Base-by-base conservation (phyloP, 2,329 filamentous ascomycete species). In the Aspergillus spinulosporus region DNA sequence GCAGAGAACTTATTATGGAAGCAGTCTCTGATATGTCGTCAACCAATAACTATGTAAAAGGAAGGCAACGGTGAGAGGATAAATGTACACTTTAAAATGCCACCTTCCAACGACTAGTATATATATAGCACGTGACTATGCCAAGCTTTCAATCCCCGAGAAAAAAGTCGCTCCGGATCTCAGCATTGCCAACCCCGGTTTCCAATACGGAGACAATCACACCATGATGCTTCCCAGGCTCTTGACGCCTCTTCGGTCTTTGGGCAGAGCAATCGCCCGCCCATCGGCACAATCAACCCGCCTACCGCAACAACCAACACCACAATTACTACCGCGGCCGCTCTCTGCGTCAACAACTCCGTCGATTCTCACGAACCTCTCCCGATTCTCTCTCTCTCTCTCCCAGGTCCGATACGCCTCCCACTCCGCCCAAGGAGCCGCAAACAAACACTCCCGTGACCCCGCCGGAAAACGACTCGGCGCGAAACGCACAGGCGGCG, bases 401-500 rank as follows among this genome's bases (percentile, higher is more conserved):
- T 75, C 74, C 42, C 78, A 80, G 66, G 72, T 82, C 61, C 78
- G 86, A 70, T 76, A 86, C 69, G 85, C 86, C 61, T 83, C 84
- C 12, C 85, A 88, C 78, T 82, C 84, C 65, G 75, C 84, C 28
- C 84, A 88, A 77, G 84, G 85, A 66, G 79, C 83, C 58, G 85
- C 86, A 75, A 95, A 89, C 69, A 64, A 66, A 59, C 84, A 84
- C 62, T 83, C 85, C 29, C 87, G 87, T 69, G 83, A 88, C 66
- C 85, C 86, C 3, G 81, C 87, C 1, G 88, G 88, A 66, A 96
- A 96, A 79, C 91, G 96, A 73, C 79, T 99, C 64, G 94, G 94
- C 64, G 92, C 93, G 4, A 99, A 99, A 82, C 91, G 93, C 76
- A 88, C 88, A 14, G 91, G 90, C 74, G 93, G 93, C 72, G 89